Conservation (phyloP, 306 rosid genomes). For the Sindora glabra region DNA sequence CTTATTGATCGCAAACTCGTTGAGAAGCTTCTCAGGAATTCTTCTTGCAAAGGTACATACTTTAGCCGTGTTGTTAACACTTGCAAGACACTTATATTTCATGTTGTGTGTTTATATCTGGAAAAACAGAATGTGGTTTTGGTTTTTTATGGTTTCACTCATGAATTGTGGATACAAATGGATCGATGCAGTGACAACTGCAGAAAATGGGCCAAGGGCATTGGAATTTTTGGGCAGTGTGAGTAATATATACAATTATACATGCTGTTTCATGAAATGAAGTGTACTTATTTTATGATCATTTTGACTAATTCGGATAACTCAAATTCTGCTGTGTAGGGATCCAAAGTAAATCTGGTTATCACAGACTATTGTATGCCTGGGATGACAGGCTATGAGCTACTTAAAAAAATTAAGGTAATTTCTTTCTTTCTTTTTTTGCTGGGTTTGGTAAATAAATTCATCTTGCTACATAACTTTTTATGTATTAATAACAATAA, state of each 20-base stretch:
- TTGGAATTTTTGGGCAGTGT: conserved; percentile 72
- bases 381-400: conserved; percentile 93
- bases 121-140: not conserved
- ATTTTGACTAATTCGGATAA: not conserved
- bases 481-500: not conserved
- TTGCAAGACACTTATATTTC: too few species aligned
- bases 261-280: too few species aligned
- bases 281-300: too few species aligned
- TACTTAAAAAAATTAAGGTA: conserved; percentile 91
- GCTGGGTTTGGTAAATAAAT: not conserved
- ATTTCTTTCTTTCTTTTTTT: not conserved
- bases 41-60: conserved; percentile 71
- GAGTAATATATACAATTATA: conserved; percentile 41
- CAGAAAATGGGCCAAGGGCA: conserved; percentile 81
- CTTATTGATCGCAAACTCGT: conserved; percentile 73
- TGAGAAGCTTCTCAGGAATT: conserved; percentile 74
- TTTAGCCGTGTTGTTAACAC: not conserved
- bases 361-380: conserved; percentile 97
- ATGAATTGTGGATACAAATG: not conserved
- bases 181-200: conserved; percentile 66
- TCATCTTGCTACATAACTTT: not conserved
- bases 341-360: conserved; percentile 67
- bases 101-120: not conserved
- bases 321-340: conserved; percentile 27
- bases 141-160: not conserved